Conservation (phyloP, 2,329 filamentous ascomycete genomes). For the Biscogniauxia mediterranea region DNA sequence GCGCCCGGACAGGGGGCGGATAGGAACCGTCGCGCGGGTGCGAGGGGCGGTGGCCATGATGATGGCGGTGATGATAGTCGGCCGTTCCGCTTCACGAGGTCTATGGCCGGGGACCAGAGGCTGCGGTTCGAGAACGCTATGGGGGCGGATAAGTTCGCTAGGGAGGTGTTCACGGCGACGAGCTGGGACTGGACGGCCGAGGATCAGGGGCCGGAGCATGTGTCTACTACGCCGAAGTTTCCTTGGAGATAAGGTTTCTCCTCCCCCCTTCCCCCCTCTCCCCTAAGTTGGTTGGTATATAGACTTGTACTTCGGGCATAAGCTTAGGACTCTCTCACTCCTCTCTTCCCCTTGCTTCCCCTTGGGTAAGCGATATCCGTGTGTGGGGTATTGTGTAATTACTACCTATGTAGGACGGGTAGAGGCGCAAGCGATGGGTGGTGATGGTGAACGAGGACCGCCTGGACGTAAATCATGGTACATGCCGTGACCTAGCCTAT, state of each 20-base stretch:
- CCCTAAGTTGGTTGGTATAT: no score
- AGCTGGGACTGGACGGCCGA: slow-evolving; percentile 62
- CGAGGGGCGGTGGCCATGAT: slow-evolving; percentile 9
- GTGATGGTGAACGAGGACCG: no score
- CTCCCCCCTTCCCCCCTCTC: no score
- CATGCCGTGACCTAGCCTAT: no score
- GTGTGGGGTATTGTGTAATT: no score
- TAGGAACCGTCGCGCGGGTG: slow-evolving; percentile 4
- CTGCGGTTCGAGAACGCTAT: slow-evolving; percentile 49
- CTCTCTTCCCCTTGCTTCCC: no score
- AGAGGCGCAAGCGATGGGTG: no score
- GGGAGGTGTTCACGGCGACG: slow-evolving; percentile 53
- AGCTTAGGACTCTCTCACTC: no score
- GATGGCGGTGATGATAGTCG: slow-evolving; percentile 14
- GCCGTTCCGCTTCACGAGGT: slow-evolving; percentile 50
- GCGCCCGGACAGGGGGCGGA: slow-evolving; percentile 14
- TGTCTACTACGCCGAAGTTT: slow-evolving; percentile 27
- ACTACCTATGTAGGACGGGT: no score
- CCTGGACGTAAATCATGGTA: no score
- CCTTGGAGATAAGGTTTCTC: slow-evolving; percentile 20
- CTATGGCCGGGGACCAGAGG: slow-evolving; percentile 49
- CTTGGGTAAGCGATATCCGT: no score
- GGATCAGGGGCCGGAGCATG: slow-evolving; percentile 26
- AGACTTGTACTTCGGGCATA: no score
- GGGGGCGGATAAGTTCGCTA: slow-evolving; percentile 50